Percentiles rank a stretch among this genome's conserved stretches.
Conservation (phyloP, 352 stramenopile species). For the Phytophthora cactorum region DNA sequence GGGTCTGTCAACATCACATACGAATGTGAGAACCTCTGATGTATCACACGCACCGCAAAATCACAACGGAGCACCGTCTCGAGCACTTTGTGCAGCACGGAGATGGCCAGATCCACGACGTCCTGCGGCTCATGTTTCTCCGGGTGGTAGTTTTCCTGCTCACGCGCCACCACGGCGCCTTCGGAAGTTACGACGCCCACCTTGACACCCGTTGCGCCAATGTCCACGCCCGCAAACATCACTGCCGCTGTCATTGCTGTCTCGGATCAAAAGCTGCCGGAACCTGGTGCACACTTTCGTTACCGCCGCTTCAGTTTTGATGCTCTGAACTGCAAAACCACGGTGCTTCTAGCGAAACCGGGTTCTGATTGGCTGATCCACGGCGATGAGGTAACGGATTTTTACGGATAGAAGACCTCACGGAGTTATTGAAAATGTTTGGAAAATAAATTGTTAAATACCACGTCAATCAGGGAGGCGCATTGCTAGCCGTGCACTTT, state of each 20-base stretch:
- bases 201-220: slow-evolving; percentile 79
- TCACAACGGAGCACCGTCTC: slow-evolving; percentile 32
- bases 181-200: slow-evolving; percentile 62
- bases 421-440: too few species aligned
- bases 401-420: too few species aligned
- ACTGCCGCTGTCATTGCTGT: slow-evolving; percentile 23
- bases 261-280: not conserved
- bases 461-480: too few species aligned
- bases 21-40: slow-evolving; percentile 10
- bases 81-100: slow-evolving; percentile 51
- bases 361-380: slow-evolving; percentile 20
- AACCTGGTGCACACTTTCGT: not conserved
- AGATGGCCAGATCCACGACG: slow-evolving; percentile 58
- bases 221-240: slow-evolving; percentile 72
- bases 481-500: too few species aligned
- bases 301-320: slow-evolving; percentile 19
- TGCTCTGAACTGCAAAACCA: not conserved
- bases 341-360: not conserved
- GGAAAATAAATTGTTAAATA: too few species aligned
- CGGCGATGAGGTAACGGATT: too few species aligned
- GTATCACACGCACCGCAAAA: not conserved
- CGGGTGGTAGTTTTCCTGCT: slow-evolving; percentile 51
- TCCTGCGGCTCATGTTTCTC: slow-evolving; percentile 50
- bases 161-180: slow-evolving; percentile 52
- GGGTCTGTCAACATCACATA: slow-evolving; percentile 18